A percentile compares a stretch with the other conserved stretches of the same genome.
Conservation (phyloP, 805 yeast genomes). For the Metschnikowia shivogae region DNA sequence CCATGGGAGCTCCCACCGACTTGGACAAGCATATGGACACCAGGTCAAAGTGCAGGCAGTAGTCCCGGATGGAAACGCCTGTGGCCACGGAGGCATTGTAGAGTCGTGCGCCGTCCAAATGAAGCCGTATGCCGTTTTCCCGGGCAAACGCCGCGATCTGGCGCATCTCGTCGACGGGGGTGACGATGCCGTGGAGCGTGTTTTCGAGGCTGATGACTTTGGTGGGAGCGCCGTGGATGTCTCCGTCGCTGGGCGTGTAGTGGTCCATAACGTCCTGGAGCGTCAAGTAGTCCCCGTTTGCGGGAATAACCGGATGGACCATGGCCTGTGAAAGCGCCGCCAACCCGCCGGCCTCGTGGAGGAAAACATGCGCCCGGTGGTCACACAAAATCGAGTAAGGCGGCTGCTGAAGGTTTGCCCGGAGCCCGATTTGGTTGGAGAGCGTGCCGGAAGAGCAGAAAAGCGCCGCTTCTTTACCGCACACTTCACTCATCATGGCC, state of each 20-base stretch:
- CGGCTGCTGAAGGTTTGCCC: slow-evolving; percentile 74
- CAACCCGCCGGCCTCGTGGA: slow-evolving; percentile 87
- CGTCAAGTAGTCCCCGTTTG: slow-evolving; percentile 72
- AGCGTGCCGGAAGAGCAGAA: slow-evolving; percentile 88
- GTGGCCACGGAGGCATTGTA: slow-evolving; percentile 86
- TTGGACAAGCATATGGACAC: slow-evolving; percentile 86
- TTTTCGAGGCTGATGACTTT: slow-evolving; percentile 80
- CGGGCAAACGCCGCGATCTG: slow-evolving; percentile 69
- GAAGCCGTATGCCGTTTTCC: slow-evolving; percentile 55
- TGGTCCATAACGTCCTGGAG: slow-evolving; percentile 69
- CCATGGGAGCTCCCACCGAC: slow-evolving; percentile 91
- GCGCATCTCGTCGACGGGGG: slow-evolving; percentile 74
- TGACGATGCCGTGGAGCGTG: slow-evolving; percentile 77
- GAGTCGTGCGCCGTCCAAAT: slow-evolving; percentile 92
- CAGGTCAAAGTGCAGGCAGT: slow-evolving; percentile 78
- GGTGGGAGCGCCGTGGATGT: slow-evolving; percentile 87
- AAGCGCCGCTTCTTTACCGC: slow-evolving; percentile 79
- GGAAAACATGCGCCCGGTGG: slow-evolving; percentile 75
- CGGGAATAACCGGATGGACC: slow-evolving; percentile 79
- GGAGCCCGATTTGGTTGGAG: slow-evolving; percentile 81
- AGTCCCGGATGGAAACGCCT: slow-evolving; percentile 63
- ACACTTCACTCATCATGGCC: slow-evolving; percentile 54
- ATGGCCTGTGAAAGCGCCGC: slow-evolving; percentile 88
- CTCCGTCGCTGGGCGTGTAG: slow-evolving; percentile 68
- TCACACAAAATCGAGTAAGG: slow-evolving; percentile 87